A percentile compares a stretch with the other conserved stretches of the same genome.
These are phyloP conservation scores for Buddleja alternifolia DNA, from an alignment of 257 asterid genomes.

Conservation along the genomic window DNA sequence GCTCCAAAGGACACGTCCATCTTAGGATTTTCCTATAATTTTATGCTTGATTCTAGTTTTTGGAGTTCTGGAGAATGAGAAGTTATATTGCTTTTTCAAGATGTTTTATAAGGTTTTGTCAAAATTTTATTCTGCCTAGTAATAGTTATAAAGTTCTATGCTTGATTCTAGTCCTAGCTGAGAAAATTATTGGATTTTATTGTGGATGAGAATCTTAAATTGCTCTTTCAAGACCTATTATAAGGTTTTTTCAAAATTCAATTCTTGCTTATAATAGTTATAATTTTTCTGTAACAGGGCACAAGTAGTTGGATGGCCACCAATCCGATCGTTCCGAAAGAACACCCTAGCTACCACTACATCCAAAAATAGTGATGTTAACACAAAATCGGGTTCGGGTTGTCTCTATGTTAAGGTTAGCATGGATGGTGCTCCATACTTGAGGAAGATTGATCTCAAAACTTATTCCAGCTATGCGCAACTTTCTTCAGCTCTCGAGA, in stretches of 20 bases:
- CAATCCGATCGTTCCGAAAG: slow-evolving; percentile 80
- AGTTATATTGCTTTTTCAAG: too few species aligned
- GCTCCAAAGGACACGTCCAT: too few species aligned
- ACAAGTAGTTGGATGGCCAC: slow-evolving; percentile 95
- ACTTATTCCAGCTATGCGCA: slow-evolving; percentile 57
- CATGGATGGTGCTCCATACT: slow-evolving; percentile 92
- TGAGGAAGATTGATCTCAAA: slow-evolving; percentile 80
- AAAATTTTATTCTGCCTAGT: too few species aligned
- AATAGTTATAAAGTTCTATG: neutral
- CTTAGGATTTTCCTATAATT: too few species aligned
- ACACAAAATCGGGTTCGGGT: slow-evolving; percentile 43
- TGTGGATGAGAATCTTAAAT: neutral
- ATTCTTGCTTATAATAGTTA: neutral
- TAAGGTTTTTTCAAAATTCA: too few species aligned
- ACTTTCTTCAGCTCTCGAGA: slow-evolving; percentile 78
- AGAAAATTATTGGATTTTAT: neutral
- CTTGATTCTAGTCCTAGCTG: neutral
- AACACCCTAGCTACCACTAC: slow-evolving; percentile 52
- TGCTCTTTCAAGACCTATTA: neutral
- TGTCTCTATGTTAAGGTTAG: slow-evolving; percentile 80
- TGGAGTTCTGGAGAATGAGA: too few species aligned
- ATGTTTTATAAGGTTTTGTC: too few species aligned
- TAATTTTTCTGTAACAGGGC: slow-evolving; percentile 50
- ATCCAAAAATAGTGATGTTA: slow-evolving; percentile 44
- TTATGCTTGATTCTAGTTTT: too few species aligned